A percentile compares a stretch with the other conserved stretches of the same genome.
Conservation (phyloP, 768 basidiomycete genomes). For the Rhodotorula kratochvilovae region DNA sequence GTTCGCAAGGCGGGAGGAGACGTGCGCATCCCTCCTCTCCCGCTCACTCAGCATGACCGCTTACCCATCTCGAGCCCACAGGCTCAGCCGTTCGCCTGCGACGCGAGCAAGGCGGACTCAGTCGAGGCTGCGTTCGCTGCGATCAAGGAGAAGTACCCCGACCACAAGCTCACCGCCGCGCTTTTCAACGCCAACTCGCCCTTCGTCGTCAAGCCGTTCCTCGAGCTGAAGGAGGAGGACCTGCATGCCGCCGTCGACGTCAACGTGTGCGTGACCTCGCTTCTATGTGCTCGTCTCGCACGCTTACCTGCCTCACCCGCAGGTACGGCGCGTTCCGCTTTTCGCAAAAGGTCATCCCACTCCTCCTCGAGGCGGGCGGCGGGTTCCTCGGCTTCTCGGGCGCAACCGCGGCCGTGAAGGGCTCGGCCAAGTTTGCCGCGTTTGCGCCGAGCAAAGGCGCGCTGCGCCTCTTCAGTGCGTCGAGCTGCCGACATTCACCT, state of each 20-base stretch:
- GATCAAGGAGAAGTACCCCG: slow-evolving; percentile 31
- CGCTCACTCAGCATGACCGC: not conserved
- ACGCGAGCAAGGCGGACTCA: slow-evolving; percentile 23
- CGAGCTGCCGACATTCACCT: no score
- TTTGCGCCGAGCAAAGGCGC: slow-evolving; percentile 43
- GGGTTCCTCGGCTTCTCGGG: slow-evolving; percentile 43
- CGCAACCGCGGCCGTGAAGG: slow-evolving; percentile 41
- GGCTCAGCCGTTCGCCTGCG: slow-evolving; percentile 39
- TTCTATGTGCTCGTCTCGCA: not conserved
- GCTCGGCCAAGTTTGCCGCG: slow-evolving; percentile 39
- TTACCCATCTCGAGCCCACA: not conserved
- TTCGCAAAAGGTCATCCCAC: slow-evolving; percentile 27
- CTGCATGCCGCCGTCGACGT: slow-evolving; percentile 24
- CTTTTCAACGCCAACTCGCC: slow-evolving; percentile 41
- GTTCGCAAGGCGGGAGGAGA: slow-evolving; percentile 30
- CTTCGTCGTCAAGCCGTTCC: slow-evolving; percentile 40
- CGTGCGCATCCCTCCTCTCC: not conserved
- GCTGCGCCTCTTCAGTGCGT: slow-evolving; percentile 18
- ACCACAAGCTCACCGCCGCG: slow-evolving; percentile 23
- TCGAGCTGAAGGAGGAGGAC: slow-evolving; percentile 33
- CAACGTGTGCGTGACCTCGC: slow-evolving; percentile 20
- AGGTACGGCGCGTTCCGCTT: slow-evolving; percentile 40
- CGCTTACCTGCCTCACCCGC: not conserved
- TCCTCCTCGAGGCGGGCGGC: slow-evolving; percentile 12
- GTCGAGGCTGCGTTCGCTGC: slow-evolving; percentile 28